These are phyloP conservation scores for Mortierella hygrophila DNA, from an alignment of 192 early-diverging fungal genomes.

Conservation along the genomic window DNA sequence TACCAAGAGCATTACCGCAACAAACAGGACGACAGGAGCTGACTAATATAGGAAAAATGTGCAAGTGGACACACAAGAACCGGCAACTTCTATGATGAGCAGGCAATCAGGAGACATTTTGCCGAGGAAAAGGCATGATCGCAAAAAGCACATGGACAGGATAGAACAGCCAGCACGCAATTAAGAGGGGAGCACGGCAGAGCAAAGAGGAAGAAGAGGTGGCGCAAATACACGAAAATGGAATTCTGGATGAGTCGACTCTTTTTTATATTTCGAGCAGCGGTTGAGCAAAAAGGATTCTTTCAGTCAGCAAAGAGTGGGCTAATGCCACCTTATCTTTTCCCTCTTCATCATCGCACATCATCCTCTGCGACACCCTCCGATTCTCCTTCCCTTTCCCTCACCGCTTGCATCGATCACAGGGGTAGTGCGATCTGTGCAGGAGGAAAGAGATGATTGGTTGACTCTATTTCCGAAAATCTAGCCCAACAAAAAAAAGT, in stretches of 20 bases:
- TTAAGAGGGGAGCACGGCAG: too few species aligned
- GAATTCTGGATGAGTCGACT: not conserved
- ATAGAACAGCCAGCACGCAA: not conserved
- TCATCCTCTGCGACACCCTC: not conserved
- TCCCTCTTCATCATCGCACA: not conserved
- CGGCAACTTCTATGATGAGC: not conserved
- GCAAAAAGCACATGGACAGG: not conserved
- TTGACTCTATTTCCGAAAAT: not conserved
- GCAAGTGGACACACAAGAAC: not conserved
- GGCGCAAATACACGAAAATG: not conserved
- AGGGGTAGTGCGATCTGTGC: slow-evolving; percentile 15
- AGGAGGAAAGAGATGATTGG: not conserved
- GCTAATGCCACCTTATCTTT: not conserved
- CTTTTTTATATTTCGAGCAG: not conserved
- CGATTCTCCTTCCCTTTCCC: not conserved
- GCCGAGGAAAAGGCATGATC: not conserved
- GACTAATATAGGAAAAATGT: not conserved
- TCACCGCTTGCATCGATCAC: not conserved
- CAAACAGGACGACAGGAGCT: not conserved
- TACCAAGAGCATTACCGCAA: not conserved
- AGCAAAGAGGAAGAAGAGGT: not conserved
- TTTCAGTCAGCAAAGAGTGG: not conserved
- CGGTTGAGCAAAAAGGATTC: slow-evolving; percentile 3
- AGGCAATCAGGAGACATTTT: not conserved
- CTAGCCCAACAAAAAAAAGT: not conserved